Evolutionary conservation across 768 basidiomycete species (phyloP).

Genomic region (Suillus americanus): DNA sequence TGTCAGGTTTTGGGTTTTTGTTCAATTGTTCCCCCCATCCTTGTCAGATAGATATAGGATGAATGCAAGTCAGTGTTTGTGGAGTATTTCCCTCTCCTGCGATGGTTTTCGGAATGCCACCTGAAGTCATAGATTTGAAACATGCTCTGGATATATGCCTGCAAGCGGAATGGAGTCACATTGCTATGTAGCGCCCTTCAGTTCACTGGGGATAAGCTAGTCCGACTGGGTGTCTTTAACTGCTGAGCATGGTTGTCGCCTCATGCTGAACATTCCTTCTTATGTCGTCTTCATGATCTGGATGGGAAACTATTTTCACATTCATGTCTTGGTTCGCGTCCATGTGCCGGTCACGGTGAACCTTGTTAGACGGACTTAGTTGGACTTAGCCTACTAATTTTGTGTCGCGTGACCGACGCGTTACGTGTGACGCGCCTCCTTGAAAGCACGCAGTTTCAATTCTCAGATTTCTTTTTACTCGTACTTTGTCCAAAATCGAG

Average conservation of each 20-base stretch:
- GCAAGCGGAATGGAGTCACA: background rate
- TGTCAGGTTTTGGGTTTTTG: no score
- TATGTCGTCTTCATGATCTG: background rate
- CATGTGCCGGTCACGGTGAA: no score
- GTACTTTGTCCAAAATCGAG: constrained; percentile 8
- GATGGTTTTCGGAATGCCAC: background rate
- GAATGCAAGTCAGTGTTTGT: background rate
- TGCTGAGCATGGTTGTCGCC: background rate
- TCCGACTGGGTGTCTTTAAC: background rate
- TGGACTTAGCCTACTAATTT: background rate
- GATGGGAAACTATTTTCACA: background rate
- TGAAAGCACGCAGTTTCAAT: constrained; percentile 18
- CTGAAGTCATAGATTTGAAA: background rate
- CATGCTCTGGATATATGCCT: background rate
- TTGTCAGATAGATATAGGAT: background rate
- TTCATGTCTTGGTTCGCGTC: background rate
- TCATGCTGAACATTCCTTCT: background rate
- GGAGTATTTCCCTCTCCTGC: background rate
- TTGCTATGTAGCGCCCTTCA: no score
- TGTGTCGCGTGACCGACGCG: constrained; percentile 22
- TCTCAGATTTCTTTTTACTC: background rate
- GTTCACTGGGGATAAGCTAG: background rate
- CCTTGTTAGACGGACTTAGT: no score
- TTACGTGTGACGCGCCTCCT: constrained; percentile 26
- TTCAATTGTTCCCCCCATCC: background rate